Percentiles rank a stretch among this genome's conserved stretches.
phyloP scores from a whole-genome alignment of 306 rosid species.

The Ammopiptanthus mongolicus region DNA sequence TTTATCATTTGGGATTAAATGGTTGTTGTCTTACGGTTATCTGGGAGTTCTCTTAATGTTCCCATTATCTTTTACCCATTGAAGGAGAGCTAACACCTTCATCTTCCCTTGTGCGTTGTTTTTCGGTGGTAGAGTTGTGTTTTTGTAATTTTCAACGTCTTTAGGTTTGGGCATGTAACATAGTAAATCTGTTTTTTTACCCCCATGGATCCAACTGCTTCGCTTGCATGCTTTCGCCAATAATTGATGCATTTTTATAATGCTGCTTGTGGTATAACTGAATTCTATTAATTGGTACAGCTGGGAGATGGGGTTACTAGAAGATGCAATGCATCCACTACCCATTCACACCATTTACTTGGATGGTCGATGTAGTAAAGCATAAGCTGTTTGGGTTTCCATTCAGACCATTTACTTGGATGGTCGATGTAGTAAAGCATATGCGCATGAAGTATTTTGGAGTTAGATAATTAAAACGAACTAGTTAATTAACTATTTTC shows the following conservation, averaged over 20 bases:
- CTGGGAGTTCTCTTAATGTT: not conserved
- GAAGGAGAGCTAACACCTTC: not conserved
- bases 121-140: not conserved
- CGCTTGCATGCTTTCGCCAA: not conserved
- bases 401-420: not conserved
- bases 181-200: not conserved
- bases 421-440: slow-evolving; percentile 13
- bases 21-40: not conserved
- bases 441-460: not conserved
- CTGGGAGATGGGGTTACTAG: slow-evolving; percentile 40
- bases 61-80: not conserved
- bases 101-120: not conserved
- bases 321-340: slow-evolving; percentile 24
- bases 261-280: slow-evolving; percentile 7
- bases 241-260: not conserved
- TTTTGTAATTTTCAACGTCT: too few relatives aligned
- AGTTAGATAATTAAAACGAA: not conserved
- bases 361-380: slow-evolving; percentile 15
- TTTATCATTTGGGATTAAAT: not conserved
- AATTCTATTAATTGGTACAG: slow-evolving; percentile 35
- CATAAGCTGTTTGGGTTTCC: not conserved
- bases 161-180: not conserved
- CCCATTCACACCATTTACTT: not conserved
- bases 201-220: not conserved
- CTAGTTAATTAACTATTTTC: not conserved